A percentile compares a stretch with the other conserved stretches of the same genome.
Evolutionary conservation across 163 green algal genomes (phyloP).

Genomic region (Prototheca wickerhamii): DNA sequence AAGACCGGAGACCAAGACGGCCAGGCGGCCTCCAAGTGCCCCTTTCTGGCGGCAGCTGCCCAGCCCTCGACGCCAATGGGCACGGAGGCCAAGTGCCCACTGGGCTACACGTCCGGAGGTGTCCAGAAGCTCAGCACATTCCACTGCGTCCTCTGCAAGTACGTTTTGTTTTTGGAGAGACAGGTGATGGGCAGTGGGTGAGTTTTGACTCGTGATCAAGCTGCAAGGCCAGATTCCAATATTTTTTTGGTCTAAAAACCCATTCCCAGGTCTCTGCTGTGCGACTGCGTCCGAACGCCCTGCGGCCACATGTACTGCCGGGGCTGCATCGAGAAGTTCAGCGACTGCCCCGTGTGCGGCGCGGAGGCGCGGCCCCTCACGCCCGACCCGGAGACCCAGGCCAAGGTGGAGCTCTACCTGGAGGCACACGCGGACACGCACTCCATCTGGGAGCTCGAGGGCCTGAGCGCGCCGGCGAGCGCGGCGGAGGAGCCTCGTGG

Average conservation of each 20-base stretch:
- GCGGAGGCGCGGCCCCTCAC: slow-evolving; percentile 20
- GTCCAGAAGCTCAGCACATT: slow-evolving; percentile 22
- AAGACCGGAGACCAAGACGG: too few species aligned
- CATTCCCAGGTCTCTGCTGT: slow-evolving; percentile 12
- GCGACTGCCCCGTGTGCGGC: slow-evolving; percentile 36
- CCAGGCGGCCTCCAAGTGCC: slow-evolving; percentile 4
- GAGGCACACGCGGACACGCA: slow-evolving; percentile 12
- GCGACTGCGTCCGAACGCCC: slow-evolving; percentile 10
- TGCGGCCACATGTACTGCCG: slow-evolving; percentile 31
- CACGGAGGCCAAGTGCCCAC: slow-evolving; percentile 19
- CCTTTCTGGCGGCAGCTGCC: slow-evolving; percentile 6
- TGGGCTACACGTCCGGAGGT: slow-evolving; percentile 24
- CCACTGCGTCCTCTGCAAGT: slow-evolving; percentile 39
- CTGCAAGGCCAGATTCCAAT: too few species aligned
- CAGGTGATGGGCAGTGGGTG: neutral
- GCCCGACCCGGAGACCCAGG: slow-evolving; percentile 16
- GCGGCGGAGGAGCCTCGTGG: neutral
- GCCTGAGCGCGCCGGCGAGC: neutral
- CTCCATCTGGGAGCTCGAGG: slow-evolving; percentile 24
- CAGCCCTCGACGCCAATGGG: neutral
- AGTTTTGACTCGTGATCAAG: neutral
- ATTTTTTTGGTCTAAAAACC: too few species aligned
- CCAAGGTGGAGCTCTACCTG: slow-evolving; percentile 23
- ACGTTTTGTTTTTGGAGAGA: neutral
- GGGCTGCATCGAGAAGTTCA: slow-evolving; percentile 17